phyloP scores from a whole-genome alignment of 116 monocot species.

The Iris pallida region DNA sequence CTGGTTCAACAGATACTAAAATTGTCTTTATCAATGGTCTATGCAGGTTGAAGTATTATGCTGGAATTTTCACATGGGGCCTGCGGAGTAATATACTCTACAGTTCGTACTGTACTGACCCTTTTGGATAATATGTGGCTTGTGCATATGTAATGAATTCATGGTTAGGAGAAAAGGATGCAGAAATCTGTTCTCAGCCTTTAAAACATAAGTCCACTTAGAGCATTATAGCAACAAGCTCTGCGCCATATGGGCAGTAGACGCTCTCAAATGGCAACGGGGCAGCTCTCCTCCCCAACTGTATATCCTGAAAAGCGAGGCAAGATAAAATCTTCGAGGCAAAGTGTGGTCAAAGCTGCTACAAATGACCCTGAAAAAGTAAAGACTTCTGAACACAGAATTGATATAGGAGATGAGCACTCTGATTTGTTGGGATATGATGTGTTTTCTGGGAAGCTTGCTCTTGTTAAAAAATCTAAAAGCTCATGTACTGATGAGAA shows the following conservation, averaged over 20 bases:
- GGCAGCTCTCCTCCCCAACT: conserved; percentile 48
- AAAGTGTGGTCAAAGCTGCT: conserved; percentile 15
- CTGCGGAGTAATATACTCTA: background rate
- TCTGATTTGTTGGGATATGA: conserved; percentile 80
- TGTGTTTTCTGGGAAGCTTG: conserved; percentile 73
- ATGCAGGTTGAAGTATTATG: conserved; percentile 19
- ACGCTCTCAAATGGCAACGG: conserved; percentile 21
- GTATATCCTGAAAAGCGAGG: conserved; percentile 52
- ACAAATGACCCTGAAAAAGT: conserved; percentile 33
- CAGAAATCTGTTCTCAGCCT: conserved; percentile 26
- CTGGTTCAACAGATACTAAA: background rate
- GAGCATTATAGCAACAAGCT: conserved; percentile 16
- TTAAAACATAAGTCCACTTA: conserved; percentile 29
- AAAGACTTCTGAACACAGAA: conserved; percentile 43
- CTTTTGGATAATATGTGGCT: background rate
- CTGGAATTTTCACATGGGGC: conserved; percentile 8
- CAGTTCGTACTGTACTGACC: background rate
- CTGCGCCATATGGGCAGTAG: conserved; percentile 21
- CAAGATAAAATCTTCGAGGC: conserved; percentile 25
- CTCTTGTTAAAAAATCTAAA: conserved; percentile 44
- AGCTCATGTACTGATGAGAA: conserved; percentile 18
- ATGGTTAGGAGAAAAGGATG: conserved; percentile 16
- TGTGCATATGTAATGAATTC: conserved; percentile 5
- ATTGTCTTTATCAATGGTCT: background rate
- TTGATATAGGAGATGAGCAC: conserved; percentile 77